Conservation (phyloP, 805 yeast genomes). For the Pichia membranifaciens region DNA sequence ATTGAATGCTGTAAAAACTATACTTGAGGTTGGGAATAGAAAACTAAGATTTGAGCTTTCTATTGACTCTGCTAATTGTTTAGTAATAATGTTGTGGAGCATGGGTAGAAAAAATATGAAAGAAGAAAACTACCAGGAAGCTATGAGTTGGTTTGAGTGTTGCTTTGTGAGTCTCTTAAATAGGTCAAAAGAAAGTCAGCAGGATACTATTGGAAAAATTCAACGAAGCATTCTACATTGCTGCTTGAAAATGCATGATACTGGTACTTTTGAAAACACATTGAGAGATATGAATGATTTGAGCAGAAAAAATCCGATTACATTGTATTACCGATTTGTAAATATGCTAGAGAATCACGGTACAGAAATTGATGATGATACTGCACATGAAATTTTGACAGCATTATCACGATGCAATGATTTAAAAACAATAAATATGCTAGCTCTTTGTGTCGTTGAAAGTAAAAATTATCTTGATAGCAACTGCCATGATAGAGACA, state of each 20-base stretch:
- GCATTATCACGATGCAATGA: conserved; percentile 3
- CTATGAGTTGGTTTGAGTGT: conserved; percentile 18
- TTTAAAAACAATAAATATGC: conserved; percentile 10
- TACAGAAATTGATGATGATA: neutral
- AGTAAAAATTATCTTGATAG: conserved; percentile 11
- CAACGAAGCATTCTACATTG: conserved; percentile 33
- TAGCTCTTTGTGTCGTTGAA: conserved; percentile 30
- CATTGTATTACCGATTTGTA: conserved; percentile 31
- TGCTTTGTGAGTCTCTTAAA: conserved; percentile 8
- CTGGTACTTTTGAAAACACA: conserved; percentile 18
- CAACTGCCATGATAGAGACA: neutral
- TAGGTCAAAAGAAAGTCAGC: conserved; percentile 15
- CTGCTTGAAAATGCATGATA: conserved; percentile 22
- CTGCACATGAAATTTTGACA: conserved; percentile 3
- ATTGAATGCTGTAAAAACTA: conserved; percentile 18
- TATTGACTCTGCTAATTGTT: conserved; percentile 27
- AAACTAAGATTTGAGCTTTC: conserved; percentile 24
- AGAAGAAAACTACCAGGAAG: conserved; percentile 9
- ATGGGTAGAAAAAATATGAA: conserved; percentile 30
- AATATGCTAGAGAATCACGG: conserved; percentile 14
- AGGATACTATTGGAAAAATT: conserved; percentile 31
- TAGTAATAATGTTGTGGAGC: conserved; percentile 37
- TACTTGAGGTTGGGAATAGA: conserved; percentile 27
- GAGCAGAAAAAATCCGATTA: conserved; percentile 24
- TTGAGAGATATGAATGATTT: conserved; percentile 22